These are phyloP conservation scores for Pestalotiopsis sp. DNA, from an alignment of 2,329 filamentous ascomycete genomes.

Conservation along the genomic window DNA sequence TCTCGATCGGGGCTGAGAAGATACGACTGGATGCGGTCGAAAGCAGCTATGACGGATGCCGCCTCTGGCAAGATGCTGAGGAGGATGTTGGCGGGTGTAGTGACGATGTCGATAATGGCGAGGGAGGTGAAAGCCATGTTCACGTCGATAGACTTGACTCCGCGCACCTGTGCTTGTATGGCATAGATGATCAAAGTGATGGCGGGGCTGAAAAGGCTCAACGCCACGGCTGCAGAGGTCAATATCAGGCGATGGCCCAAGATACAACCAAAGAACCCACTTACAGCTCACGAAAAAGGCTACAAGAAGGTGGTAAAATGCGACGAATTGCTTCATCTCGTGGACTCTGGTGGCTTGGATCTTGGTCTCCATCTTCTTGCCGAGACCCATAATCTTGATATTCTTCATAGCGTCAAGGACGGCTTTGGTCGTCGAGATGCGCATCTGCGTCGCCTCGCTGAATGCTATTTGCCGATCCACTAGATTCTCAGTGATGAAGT, in stretches of 20 bases:
- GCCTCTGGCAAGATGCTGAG: neutral
- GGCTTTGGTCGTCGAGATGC: neutral
- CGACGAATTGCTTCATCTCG: neutral
- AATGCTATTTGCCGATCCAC: neutral
- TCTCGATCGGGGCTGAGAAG: neutral
- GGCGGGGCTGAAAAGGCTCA: neutral
- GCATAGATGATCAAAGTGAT: neutral
- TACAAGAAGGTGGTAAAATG: neutral
- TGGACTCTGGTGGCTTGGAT: neutral
- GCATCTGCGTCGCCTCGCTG: neutral
- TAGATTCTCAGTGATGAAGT: neutral
- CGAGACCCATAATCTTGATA: slow-evolving; percentile 4
- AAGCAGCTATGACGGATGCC: neutral
- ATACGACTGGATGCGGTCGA: neutral
- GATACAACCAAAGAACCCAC: neutral
- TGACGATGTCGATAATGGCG: neutral
- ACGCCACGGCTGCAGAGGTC: neutral
- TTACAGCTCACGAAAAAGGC: neutral
- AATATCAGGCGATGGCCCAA: neutral
- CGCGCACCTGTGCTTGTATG: neutral
- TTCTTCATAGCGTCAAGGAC: neutral
- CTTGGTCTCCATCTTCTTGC: neutral
- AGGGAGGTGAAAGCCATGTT: neutral
- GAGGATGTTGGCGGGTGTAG: neutral
- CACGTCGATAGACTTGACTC: neutral